Evolutionary conservation across 2,329 filamentous ascomycete species (phyloP).

Genomic region (Pseudogymnoascus pannorum): DNA sequence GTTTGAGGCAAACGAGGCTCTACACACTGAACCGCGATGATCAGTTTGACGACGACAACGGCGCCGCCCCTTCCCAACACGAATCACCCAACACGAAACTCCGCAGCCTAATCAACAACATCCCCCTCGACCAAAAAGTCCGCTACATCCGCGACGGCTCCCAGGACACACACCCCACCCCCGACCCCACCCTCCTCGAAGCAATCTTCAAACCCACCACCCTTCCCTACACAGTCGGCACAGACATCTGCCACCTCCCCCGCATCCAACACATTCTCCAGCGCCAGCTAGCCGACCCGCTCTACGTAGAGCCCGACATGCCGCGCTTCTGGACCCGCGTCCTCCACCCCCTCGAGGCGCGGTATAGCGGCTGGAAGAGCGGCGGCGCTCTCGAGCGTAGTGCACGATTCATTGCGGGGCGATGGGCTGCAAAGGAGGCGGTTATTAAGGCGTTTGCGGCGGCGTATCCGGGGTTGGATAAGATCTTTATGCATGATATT

Average conservation of each 20-base stretch:
- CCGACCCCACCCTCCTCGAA: not conserved
- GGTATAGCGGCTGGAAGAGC: not conserved
- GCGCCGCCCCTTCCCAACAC: not conserved
- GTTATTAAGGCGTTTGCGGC: not conserved
- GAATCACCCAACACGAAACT: not conserved
- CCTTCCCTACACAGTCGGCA: not conserved
- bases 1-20: not conserved
- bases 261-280: not conserved
- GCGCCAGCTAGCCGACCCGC: not conserved
- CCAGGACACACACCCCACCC: not conserved
- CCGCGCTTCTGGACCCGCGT: not conserved
- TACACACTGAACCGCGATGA: not conserved
- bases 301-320: not conserved
- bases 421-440: not conserved
- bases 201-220: not conserved
- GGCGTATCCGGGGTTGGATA: not conserved
- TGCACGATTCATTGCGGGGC: not conserved
- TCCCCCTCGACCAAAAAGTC: not conserved
- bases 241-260: not conserved
- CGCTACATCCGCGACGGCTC: not conserved
- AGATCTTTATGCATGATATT: slow-evolving; percentile 1
- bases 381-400: not conserved
- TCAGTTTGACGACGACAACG: not conserved
- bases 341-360: not conserved
- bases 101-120: not conserved